Conservation (phyloP, 140 eudicot species). For the Oenanthe javanica region DNA sequence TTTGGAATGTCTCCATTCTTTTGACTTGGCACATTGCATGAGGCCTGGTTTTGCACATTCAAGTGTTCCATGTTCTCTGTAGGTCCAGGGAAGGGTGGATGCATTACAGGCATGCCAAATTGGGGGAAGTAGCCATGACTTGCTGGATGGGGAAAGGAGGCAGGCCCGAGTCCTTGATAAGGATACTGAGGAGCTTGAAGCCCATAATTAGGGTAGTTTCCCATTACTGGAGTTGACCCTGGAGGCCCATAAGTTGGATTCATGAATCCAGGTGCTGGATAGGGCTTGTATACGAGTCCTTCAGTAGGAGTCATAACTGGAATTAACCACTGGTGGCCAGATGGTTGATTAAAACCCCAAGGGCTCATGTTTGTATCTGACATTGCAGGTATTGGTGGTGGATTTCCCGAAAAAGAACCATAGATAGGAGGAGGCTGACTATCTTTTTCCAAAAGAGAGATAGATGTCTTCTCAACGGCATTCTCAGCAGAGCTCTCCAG, state of each 20-base stretch:
- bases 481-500: conserved; percentile 74
- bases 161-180: conserved; percentile 41
- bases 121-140: conserved; percentile 73
- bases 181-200: conserved; percentile 38
- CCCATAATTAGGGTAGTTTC: conserved; percentile 48
- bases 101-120: conserved; percentile 57
- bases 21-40: conserved; percentile 32
- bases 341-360: conserved; percentile 49
- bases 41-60: conserved; percentile 32
- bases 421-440: conserved; percentile 32
- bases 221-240: conserved; percentile 38
- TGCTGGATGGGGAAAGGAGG: conserved; percentile 42
- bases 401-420: conserved; percentile 29
- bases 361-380: conserved; percentile 36
- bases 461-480: conserved; percentile 50
- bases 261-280: conserved; percentile 58
- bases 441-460: conserved; percentile 44
- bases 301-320: conserved; percentile 96
- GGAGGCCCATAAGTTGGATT: conserved; percentile 51
- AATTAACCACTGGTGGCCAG: conserved; percentile 79
- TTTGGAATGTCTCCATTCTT: conserved; percentile 22
- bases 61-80: conserved; percentile 27
- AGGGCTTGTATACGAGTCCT: conserved; percentile 93
- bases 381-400: conserved; percentile 18
- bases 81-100: conserved; percentile 34